Percentiles rank a stretch among this genome's conserved stretches.
Conservation (phyloP, 1,284 basidiomycete species). For the Cutaneotrichosporon cyanovorans region DNA sequence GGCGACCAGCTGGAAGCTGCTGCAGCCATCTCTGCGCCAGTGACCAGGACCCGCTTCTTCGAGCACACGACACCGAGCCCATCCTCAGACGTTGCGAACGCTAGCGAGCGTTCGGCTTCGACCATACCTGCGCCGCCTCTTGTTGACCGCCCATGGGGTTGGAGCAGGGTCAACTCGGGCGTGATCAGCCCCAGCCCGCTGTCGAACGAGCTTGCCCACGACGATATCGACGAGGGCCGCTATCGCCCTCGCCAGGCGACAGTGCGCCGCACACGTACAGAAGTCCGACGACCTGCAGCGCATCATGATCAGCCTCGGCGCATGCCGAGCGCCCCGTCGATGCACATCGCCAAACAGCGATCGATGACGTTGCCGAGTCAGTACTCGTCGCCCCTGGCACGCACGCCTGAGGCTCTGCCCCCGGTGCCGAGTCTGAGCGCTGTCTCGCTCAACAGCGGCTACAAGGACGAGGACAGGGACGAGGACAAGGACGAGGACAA, state of each 20-base stretch:
- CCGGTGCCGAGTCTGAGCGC: too few species aligned
- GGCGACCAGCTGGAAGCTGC: slow-evolving; percentile 14
- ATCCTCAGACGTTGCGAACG: background rate
- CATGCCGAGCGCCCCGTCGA: slow-evolving; percentile 13
- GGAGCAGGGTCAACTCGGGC: slow-evolving; percentile 18
- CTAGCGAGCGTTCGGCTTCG: background rate
- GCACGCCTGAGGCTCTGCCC: too few species aligned
- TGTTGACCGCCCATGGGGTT: slow-evolving; percentile 6
- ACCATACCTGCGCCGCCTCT: background rate
- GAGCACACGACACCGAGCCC: slow-evolving; percentile 9
- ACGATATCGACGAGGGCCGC: slow-evolving; percentile 13
- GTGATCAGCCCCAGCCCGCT: slow-evolving; percentile 40
- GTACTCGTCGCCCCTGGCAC: background rate
- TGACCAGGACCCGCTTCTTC: slow-evolving; percentile 37
- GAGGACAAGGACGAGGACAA: too few species aligned
- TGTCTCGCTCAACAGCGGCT: too few species aligned
- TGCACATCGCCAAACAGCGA: slow-evolving; percentile 21
- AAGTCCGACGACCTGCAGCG: slow-evolving; percentile 1
- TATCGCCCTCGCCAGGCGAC: background rate
- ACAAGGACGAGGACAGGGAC: too few species aligned
- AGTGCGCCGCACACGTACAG: slow-evolving; percentile 14
- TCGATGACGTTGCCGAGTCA: slow-evolving; percentile 32
- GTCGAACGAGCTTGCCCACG: slow-evolving; percentile 33
- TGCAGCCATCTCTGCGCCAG: slow-evolving; percentile 27
- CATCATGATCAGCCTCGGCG: slow-evolving; percentile 5